These are phyloP conservation scores for Coprinopsis strossmayeri DNA, from an alignment of 768 basidiomycete species.

Conservation along the genomic window DNA sequence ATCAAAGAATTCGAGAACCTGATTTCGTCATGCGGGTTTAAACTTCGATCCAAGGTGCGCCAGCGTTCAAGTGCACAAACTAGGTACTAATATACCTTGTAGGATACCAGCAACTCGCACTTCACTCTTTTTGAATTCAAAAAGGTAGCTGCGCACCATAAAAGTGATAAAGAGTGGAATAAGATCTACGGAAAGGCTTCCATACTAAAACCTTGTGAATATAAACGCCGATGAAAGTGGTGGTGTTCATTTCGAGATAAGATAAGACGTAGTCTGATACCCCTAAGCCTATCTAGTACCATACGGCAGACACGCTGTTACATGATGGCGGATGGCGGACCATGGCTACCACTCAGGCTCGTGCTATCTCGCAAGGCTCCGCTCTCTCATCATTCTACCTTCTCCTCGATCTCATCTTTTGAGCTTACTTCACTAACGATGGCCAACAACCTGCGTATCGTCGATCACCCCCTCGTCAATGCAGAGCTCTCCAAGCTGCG, in stretches of 20 bases:
- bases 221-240: conserved; percentile 68
- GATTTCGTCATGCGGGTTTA: conserved; percentile 67
- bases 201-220: conserved; percentile 85
- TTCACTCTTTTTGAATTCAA: conserved; percentile 80
- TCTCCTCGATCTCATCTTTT: background rate
- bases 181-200: conserved; percentile 43
- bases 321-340: too few relatives aligned
- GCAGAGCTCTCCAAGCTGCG: conserved; percentile 69
- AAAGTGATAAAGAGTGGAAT: conserved; percentile 55
- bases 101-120: conserved; percentile 82
- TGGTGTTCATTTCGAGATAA: background rate
- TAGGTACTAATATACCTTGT: background rate
- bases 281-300: background rate
- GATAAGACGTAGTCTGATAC: conserved; percentile 7
- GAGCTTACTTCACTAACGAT: conserved; percentile 14
- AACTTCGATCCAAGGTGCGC: conserved; percentile 58
- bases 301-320: conserved; percentile 3
- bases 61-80: too few relatives aligned
- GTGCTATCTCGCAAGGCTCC: too few relatives aligned
- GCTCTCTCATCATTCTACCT: background rate
- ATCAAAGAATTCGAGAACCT: conserved; percentile 61
- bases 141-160: conserved; percentile 44
- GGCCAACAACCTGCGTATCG: conserved; percentile 35
- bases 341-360: too few relatives aligned
- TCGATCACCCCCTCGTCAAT: conserved; percentile 70